Evolutionary conservation across 1,284 basidiomycete genomes (phyloP).

Genomic region (Apiotrichum montevideense): DNA sequence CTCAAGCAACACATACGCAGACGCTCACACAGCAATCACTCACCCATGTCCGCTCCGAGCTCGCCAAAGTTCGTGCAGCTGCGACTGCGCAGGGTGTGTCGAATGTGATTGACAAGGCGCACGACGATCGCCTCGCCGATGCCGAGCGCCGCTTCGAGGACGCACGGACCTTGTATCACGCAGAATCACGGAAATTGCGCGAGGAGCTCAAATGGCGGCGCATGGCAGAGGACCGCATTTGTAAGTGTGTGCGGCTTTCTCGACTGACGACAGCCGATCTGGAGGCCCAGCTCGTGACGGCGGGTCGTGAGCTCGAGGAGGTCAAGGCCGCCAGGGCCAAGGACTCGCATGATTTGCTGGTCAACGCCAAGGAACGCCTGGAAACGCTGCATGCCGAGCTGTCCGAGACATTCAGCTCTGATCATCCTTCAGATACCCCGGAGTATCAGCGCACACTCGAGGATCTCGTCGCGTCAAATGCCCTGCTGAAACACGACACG

Average conservation of each 20-base stretch:
- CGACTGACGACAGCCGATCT: conserved; percentile 56
- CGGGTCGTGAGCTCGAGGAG: conserved; percentile 59
- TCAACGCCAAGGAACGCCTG: conserved; percentile 63
- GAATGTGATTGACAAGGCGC: background rate
- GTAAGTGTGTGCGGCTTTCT: conserved; percentile 13
- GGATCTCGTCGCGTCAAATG: conserved; percentile 74
- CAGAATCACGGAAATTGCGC: conserved; percentile 63
- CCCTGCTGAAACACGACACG: conserved; percentile 70
- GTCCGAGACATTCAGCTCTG: conserved; percentile 32
- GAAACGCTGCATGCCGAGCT: conserved; percentile 54
- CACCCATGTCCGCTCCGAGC: conserved; percentile 36
- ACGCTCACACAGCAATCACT: conserved; percentile 42
- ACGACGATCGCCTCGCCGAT: conserved; percentile 50
- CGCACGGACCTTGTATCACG: conserved; percentile 71
- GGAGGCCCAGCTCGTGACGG: conserved; percentile 61
- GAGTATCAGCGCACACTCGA: conserved; percentile 59
- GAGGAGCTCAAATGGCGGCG: conserved; percentile 50
- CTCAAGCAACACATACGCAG: conserved; percentile 56
- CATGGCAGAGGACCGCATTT: conserved; percentile 36
- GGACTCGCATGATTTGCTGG: conserved; percentile 64
- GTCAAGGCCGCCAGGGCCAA: conserved; percentile 59
- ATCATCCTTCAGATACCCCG: conserved; percentile 33
- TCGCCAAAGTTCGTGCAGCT: conserved; percentile 27
- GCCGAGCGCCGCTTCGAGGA: conserved; percentile 62
- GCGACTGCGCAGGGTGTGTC: conserved; percentile 8